Evolutionary conservation across 495 filamentous ascomycete species (phyloP), one percentile per base, ranked within the genome.

Genomic region (Lasiosphaeria ovina): DNA sequence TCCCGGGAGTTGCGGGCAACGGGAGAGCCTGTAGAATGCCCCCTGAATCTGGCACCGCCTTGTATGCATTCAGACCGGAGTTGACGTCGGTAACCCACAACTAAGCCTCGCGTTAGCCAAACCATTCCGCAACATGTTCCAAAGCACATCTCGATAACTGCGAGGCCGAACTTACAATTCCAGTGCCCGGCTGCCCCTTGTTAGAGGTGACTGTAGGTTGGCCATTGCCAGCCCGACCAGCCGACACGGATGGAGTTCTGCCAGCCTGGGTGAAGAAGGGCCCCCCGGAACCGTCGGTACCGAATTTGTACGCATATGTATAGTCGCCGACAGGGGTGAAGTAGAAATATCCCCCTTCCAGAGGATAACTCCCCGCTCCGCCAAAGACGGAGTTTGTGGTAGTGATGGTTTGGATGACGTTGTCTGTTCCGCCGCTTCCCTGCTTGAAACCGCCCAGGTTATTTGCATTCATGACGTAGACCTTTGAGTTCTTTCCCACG

Each of bases 311-410:
- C 24, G 62, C 70, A 1, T 61, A 51, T 16, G 67, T 71, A 7
- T 58, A 57, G 60, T 67, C 58, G 16, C 66, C 69, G 40, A 72
- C 71, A 32, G 72, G 74, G 31, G 69, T 76, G 54, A 75, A 72
- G 59, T 83, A 83, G 51, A 83, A 69, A 60, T 76, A 81, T 9
- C 80, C 79, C 11, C 77, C 77, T 59, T 76, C 79, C 1, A 80
- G 63, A 11, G 79, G 79, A 63, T 80, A 76, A 7, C 73, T 75
- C 0, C 78, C 80, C 7, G 70, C 60, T 24, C 77, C 79, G 35
- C 75, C 79, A 66, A 78, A 82, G 0, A 81, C 76, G 3, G 78
- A 64, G 24, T 62, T 63, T 6, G 63, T 57, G 16, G 72, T 69
- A 24, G 64, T 69, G 48, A 78, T 74, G 1, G 73, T 76, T 60